These are phyloP conservation scores for Aspergillus diversus DNA, from an alignment of 495 filamentous ascomycete species.

Conservation along the genomic window DNA sequence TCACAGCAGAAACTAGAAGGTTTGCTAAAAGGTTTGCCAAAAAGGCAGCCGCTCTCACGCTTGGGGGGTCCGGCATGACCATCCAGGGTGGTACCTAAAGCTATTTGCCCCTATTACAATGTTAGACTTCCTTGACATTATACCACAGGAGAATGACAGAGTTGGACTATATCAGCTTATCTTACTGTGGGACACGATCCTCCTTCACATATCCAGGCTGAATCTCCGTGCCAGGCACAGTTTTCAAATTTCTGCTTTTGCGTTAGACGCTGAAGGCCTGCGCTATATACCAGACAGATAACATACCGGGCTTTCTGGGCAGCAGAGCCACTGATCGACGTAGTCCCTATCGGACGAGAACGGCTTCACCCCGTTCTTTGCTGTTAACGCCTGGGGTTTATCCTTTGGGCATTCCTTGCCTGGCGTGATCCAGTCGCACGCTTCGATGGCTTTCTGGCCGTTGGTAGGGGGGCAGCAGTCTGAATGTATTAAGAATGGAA, in stretches of 20 bases:
- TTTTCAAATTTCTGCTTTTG: not conserved
- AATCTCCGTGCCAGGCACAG: conserved; percentile 4
- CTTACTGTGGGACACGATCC: not conserved
- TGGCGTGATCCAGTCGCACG: not conserved
- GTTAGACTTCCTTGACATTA: too few relatives aligned
- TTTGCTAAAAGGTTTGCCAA: too few relatives aligned
- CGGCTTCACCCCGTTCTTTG: not conserved
- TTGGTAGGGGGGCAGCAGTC: conserved; percentile 6
- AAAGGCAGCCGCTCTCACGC: too few relatives aligned
- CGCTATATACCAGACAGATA: too few relatives aligned
- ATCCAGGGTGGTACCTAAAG: too few relatives aligned
- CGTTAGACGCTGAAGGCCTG: too few relatives aligned
- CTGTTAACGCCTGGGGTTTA: not conserved
- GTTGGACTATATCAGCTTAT: too few relatives aligned
- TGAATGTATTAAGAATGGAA: not conserved
- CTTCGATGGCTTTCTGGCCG: not conserved
- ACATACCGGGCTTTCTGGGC: conserved; percentile 1
- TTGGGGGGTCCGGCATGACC: too few relatives aligned
- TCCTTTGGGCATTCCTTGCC: not conserved
- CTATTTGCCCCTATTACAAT: too few relatives aligned
- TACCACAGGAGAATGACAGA: not conserved
- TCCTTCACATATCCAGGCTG: not conserved
- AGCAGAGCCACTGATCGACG: not conserved
- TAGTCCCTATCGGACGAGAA: not conserved
- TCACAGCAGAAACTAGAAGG: conserved; percentile 16